Evolutionary conservation across 768 basidiomycete species (phyloP).

Genomic region (Gymnopilus junonius): DNA sequence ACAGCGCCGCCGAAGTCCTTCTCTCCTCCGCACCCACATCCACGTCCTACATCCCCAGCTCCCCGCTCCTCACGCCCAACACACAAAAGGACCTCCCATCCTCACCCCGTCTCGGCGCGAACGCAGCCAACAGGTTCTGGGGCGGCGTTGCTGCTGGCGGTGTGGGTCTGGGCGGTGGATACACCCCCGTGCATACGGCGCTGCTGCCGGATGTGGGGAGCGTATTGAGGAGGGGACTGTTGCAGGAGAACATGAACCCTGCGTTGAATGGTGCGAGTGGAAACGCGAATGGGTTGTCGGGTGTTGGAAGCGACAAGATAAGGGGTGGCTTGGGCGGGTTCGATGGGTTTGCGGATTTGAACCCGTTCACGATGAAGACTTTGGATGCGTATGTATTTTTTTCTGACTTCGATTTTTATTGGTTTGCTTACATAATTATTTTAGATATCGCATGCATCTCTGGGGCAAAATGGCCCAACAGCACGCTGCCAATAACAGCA

Average conservation of each 20-base stretch:
- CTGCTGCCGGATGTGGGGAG: conserved; percentile 70
- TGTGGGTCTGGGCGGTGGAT: conserved; percentile 51
- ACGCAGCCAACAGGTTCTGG: conserved; percentile 72
- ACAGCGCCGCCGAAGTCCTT: conserved; percentile 41
- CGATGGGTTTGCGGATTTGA: conserved; percentile 78
- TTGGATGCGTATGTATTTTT: conserved; percentile 69
- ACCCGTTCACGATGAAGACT: conserved; percentile 86
- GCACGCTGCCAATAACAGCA: conserved; percentile 30
- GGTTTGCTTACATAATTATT: conserved; percentile 12
- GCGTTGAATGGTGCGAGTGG: conserved; percentile 64
- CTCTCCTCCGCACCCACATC: conserved; percentile 21
- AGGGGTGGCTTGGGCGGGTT: conserved; percentile 65
- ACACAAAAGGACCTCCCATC: conserved; percentile 78
- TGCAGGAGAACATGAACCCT: conserved; percentile 85
- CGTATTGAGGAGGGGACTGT: conserved; percentile 27
- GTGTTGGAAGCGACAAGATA: too few species aligned
- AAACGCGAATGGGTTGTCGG: too few species aligned
- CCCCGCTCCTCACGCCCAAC: conserved; percentile 70
- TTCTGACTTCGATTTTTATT: conserved; percentile 9
- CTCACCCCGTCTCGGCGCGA: conserved; percentile 55
- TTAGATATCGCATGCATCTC: conserved; percentile 83
- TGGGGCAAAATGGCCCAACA: conserved; percentile 92
- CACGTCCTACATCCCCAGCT: conserved; percentile 22
- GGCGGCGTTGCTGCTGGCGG: conserved; percentile 53
- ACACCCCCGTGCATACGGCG: conserved; percentile 85